phyloP scores from a whole-genome alignment of 345 rosid species.

The Eucalyptus leucophloia region DNA sequence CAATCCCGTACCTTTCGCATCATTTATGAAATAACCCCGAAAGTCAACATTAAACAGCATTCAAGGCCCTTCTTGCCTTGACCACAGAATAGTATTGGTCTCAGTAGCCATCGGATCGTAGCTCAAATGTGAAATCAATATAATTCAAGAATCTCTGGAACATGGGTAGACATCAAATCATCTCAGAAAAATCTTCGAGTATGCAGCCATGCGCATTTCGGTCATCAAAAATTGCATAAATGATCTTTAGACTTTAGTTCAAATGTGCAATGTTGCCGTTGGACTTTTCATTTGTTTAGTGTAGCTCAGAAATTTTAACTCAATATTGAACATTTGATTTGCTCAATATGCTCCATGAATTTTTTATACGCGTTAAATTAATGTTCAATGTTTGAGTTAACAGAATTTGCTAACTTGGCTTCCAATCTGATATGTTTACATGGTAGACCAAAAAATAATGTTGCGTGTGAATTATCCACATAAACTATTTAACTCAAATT shows the following conservation, averaged over 20 bases:
- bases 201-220: background rate
- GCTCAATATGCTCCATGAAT: background rate
- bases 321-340: background rate
- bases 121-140: background rate
- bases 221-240: background rate
- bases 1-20: background rate
- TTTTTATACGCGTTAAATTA: background rate
- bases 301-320: fast-evolving
- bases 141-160: background rate
- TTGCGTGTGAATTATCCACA: background rate
- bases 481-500: background rate
- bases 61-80: background rate
- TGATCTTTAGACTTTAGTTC: background rate
- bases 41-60: background rate
- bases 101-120: background rate
- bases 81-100: background rate
- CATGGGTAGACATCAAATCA: background rate
- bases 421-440: background rate
- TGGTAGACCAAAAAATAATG: background rate
- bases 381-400: background rate
- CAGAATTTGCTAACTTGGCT: background rate
- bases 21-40: background rate
- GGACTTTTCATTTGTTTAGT: fast-evolving
- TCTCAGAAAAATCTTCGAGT: background rate
- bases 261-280: fast-evolving